Percentiles rank a stretch among this genome's conserved stretches.
These are phyloP conservation scores for Ceratocystis variospora DNA, from an alignment of 2,329 filamentous ascomycete genomes.

Conservation along the genomic window DNA sequence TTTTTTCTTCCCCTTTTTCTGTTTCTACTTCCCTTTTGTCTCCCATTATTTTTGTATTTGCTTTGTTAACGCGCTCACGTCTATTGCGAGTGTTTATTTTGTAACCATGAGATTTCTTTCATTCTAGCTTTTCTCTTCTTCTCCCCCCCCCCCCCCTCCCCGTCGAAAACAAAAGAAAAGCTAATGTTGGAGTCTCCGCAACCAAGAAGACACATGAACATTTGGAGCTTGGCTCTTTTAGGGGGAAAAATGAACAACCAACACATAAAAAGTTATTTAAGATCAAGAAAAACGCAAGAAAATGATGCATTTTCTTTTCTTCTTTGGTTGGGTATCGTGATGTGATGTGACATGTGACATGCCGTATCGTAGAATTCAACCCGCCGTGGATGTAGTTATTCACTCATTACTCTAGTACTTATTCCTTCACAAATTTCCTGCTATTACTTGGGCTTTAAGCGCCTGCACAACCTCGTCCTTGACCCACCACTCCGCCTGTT, in stretches of 20 bases:
- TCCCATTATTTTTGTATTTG: conserved; percentile 5
- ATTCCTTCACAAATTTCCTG: background rate
- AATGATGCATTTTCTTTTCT: background rate
- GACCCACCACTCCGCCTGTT: conserved; percentile 39
- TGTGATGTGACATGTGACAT: background rate
- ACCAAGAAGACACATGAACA: background rate
- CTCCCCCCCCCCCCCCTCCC: background rate
- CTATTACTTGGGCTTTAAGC: conserved; percentile 37
- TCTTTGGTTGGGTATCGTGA: background rate
- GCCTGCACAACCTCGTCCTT: conserved; percentile 41
- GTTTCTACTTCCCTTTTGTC: background rate
- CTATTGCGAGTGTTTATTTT: conserved; percentile 15
- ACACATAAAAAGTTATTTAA: conserved; percentile 16
- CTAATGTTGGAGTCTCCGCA: no score
- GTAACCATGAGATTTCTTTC: conserved; percentile 21
- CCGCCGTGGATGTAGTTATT: background rate
- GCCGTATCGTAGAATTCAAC: background rate
- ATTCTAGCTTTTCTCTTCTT: conserved; percentile 5
- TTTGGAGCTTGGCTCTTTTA: conserved; percentile 4
- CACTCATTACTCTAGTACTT: background rate
- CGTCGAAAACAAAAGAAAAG: background rate
- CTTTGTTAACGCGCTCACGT: background rate
- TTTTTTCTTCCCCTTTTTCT: background rate
- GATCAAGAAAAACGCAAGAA: conserved; percentile 6
- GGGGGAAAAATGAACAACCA: conserved; percentile 1